Percentiles rank a stretch among this genome's conserved stretches.
These are phyloP conservation scores for Schrenkiella parvula DNA, from an alignment of 345 rosid species.

Conservation along the genomic window DNA sequence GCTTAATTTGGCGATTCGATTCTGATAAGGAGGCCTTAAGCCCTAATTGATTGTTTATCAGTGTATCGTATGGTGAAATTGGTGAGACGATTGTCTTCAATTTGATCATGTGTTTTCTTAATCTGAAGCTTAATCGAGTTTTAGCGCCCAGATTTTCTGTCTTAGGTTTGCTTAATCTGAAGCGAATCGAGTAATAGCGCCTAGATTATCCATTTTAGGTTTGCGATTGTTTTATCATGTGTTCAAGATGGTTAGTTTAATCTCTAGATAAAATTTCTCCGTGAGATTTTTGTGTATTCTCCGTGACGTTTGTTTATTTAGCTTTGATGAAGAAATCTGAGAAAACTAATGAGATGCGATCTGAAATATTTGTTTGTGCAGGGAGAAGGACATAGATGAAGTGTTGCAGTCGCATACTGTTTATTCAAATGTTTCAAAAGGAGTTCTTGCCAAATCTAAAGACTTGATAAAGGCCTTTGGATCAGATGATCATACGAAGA, in stretches of 20 bases:
- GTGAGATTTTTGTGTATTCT: background rate
- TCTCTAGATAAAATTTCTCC: background rate
- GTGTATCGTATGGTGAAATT: background rate
- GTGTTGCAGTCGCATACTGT: conserved; percentile 92
- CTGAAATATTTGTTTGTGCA: conserved; percentile 22
- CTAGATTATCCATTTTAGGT: background rate
- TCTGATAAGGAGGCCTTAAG: background rate
- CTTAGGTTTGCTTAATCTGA: conserved; percentile 9
- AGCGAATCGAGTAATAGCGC: background rate
- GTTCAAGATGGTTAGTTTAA: background rate
- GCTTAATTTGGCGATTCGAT: background rate
- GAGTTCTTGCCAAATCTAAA: conserved; percentile 84
- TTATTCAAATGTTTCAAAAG: conserved; percentile 86
- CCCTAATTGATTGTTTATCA: background rate
- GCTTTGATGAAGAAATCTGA: background rate
- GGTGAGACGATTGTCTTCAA: background rate
- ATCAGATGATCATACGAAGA: conserved; percentile 71
- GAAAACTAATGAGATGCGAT: background rate
- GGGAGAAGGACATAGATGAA: conserved; percentile 94
- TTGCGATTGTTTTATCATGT: no score
- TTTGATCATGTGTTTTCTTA: no score
- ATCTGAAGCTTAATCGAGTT: no score
- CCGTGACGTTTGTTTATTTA: background rate
- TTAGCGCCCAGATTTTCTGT: no score
- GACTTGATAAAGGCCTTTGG: conserved; percentile 65